Evolutionary conservation across 805 yeast genomes (phyloP).

Genomic region (Zygoascus ofunaensis): DNA sequence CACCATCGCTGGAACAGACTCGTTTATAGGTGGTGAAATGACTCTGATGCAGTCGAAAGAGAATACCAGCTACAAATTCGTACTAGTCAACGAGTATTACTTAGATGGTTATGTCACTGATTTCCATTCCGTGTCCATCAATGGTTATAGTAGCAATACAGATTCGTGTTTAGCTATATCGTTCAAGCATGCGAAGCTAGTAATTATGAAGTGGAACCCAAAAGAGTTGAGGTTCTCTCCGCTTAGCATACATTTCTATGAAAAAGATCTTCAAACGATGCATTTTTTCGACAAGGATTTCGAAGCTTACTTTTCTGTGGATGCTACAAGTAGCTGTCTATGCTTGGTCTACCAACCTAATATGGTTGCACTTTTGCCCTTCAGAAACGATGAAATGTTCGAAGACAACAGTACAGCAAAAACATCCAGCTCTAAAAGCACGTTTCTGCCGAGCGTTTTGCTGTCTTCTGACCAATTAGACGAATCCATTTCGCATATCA

Average conservation of each 20-base stretch:
- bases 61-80: conserved; percentile 24
- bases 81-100: conserved; percentile 53
- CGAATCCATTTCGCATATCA: conserved; percentile 47
- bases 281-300: conserved; percentile 24
- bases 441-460: conserved; percentile 47
- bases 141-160: conserved; percentile 42
- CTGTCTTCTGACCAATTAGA: conserved; percentile 50
- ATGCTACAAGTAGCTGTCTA: conserved; percentile 49
- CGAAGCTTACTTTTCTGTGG: conserved; percentile 44
- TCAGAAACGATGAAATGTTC: conserved; percentile 32
- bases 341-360: conserved; percentile 49
- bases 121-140: conserved; percentile 40
- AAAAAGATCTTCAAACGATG: conserved; percentile 42
- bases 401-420: conserved; percentile 13
- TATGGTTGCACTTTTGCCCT: conserved; percentile 62
- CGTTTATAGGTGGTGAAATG: conserved; percentile 19
- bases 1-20: conserved; percentile 10
- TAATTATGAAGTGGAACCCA: conserved; percentile 64
- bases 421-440: background rate
- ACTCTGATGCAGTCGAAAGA: conserved; percentile 19
- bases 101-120: conserved; percentile 63
- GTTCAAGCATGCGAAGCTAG: conserved; percentile 68
- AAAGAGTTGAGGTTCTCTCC: conserved; percentile 50
- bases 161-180: conserved; percentile 44
- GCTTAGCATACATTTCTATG: conserved; percentile 78